Conservation (phyloP, 2,329 filamentous ascomycete species). For the Didymella sp. region DNA sequence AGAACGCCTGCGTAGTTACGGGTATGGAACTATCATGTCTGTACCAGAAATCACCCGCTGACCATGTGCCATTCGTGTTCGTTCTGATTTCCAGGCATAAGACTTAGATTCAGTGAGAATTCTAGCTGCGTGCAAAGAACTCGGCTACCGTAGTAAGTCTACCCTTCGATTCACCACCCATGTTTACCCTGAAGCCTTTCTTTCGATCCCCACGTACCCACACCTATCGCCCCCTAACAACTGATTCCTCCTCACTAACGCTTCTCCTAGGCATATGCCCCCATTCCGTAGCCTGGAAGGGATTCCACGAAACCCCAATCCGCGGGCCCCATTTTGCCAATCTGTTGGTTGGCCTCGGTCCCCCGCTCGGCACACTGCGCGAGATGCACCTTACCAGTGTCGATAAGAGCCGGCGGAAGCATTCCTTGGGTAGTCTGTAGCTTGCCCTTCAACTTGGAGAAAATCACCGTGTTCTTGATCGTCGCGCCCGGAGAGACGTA, state of each 20-base stretch:
- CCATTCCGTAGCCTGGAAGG: not conserved
- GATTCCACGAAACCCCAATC: not conserved
- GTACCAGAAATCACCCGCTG: not conserved
- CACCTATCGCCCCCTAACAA: not conserved
- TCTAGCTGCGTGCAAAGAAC: not conserved
- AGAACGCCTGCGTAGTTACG: not conserved
- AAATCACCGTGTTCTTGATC: not conserved
- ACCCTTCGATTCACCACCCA: not conserved
- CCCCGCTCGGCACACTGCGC: not conserved
- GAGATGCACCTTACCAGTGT: not conserved
- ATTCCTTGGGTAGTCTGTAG: not conserved
- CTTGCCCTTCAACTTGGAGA: not conserved
- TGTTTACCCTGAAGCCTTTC: not conserved
- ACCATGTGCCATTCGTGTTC: not conserved
- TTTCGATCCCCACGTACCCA: not conserved
- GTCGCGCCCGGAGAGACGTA: too few relatives aligned
- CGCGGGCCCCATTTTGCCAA: not conserved
- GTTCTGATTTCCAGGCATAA: not conserved
- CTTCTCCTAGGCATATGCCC: not conserved
- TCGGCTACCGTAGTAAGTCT: not conserved
- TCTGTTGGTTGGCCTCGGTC: not conserved
- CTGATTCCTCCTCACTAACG: not conserved
- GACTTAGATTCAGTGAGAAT: not conserved
- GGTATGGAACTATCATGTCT: not conserved
- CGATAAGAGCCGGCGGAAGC: not conserved